Evolutionary conservation across 306 rosid genomes (phyloP).

Genomic region (Cicer judaicum): DNA sequence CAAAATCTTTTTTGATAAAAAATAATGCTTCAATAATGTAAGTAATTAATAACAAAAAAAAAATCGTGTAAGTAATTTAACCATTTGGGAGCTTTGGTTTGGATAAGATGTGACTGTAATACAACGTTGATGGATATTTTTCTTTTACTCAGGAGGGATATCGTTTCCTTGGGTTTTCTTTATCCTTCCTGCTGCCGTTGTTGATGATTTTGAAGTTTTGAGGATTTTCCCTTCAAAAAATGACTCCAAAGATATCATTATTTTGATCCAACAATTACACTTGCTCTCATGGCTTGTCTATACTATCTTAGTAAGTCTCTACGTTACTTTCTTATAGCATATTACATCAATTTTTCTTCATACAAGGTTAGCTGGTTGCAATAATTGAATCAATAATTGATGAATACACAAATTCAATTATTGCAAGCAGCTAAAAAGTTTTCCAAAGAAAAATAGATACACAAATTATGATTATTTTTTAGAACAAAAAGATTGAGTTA

Average conservation of each 20-base stretch:
- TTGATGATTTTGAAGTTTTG: slow-evolving; percentile 47
- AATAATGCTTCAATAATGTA: too few relatives aligned
- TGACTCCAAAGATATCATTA: background rate
- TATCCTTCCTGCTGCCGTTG: slow-evolving; percentile 45
- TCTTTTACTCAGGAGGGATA: slow-evolving; percentile 54
- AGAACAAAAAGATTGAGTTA: background rate
- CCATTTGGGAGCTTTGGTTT: slow-evolving; percentile 18
- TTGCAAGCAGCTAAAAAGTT: too few relatives aligned
- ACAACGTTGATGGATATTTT: background rate
- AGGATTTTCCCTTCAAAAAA: slow-evolving; percentile 36
- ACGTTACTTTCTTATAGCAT: background rate
- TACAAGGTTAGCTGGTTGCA: background rate
- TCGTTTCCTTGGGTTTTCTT: slow-evolving; percentile 39
- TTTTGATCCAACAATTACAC: slow-evolving; percentile 15
- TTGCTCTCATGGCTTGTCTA: background rate
- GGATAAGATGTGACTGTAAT: background rate
- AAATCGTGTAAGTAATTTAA: background rate
- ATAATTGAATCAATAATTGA: background rate
- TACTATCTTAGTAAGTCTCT: too few relatives aligned
- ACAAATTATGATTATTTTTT: background rate
- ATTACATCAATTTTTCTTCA: background rate
- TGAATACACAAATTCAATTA: too few relatives aligned
- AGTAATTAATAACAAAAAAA: too few relatives aligned
- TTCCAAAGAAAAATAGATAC: background rate
- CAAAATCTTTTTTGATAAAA: too few relatives aligned